These are phyloP conservation scores for Thozetella sp. DNA, from an alignment of 495 filamentous ascomycete species.

Conservation along the genomic window DNA sequence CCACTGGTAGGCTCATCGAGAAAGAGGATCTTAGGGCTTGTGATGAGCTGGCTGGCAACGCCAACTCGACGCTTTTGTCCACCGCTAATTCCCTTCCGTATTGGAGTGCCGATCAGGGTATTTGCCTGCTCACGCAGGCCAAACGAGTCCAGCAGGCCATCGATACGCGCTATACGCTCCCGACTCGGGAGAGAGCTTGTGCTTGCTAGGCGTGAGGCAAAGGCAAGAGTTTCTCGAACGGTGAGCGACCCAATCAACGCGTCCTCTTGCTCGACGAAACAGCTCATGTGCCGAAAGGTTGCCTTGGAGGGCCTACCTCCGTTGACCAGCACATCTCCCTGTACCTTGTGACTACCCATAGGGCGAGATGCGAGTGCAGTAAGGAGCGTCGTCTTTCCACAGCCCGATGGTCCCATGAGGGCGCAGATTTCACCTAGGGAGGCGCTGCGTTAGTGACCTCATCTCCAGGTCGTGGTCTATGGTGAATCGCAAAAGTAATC, in stretches of 20 bases:
- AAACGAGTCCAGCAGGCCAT: slow-evolving; percentile 82
- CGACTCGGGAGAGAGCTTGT: slow-evolving; percentile 19
- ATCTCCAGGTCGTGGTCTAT: too few species aligned
- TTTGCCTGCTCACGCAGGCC: slow-evolving; percentile 71
- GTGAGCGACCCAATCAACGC: slow-evolving; percentile 77
- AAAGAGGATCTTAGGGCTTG: slow-evolving; percentile 76
- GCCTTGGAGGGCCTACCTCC: slow-evolving; percentile 38
- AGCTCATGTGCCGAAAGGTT: slow-evolving; percentile 53
- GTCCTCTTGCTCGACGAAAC: slow-evolving; percentile 87
- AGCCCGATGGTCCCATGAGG: slow-evolving; percentile 76
- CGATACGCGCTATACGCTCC: slow-evolving; percentile 79
- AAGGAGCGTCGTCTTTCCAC: slow-evolving; percentile 78
- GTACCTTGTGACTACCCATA: slow-evolving; percentile 54
- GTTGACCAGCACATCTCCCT: slow-evolving; percentile 59
- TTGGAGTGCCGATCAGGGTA: slow-evolving; percentile 74
- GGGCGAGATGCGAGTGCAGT: slow-evolving; percentile 79
- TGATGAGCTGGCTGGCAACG: slow-evolving; percentile 78
- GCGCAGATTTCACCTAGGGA: slow-evolving; percentile 69
- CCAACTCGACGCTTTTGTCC: slow-evolving; percentile 81
- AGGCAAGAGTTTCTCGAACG: slow-evolving; percentile 74
- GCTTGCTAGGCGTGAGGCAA: slow-evolving; percentile 76
- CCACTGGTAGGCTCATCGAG: slow-evolving; percentile 84
- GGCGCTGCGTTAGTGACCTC: background rate
- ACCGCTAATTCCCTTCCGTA: slow-evolving; percentile 77
- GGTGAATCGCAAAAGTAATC: too few species aligned